phyloP scores from a whole-genome alignment of 495 filamentous ascomycete genomes.

The Neurospora sp. region DNA sequence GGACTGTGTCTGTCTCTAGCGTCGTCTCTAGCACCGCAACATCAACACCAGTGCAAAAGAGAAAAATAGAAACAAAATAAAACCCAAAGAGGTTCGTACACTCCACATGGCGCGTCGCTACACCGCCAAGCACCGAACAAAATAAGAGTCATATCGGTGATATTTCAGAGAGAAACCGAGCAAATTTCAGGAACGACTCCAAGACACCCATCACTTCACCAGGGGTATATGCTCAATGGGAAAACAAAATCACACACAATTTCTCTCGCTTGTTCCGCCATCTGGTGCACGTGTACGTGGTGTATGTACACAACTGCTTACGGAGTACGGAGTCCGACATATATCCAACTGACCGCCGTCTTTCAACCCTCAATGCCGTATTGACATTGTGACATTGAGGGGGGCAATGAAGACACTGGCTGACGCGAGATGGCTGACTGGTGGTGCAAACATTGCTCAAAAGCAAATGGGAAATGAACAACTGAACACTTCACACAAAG shows the following conservation, averaged over 20 bases:
- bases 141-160: not conserved
- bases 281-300: not conserved
- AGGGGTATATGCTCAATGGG: not conserved
- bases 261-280: not conserved
- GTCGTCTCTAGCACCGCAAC: not conserved
- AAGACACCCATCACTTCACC: not conserved
- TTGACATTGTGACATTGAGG: not conserved
- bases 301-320: not conserved
- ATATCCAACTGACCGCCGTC: not conserved
- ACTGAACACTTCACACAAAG: not conserved
- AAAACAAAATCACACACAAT: not conserved
- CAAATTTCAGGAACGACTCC: not conserved
- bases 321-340: not conserved
- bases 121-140: not conserved
- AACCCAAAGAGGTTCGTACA: not conserved
- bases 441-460: slow-evolving; percentile 9
- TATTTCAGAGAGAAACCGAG: not conserved
- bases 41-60: not conserved
- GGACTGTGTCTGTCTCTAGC: not conserved
- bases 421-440: slow-evolving; percentile 15
- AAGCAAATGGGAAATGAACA: not conserved
- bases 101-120: not conserved
- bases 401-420: not conserved
- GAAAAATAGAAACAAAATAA: not conserved
- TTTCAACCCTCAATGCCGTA: not conserved